Percentiles rank a stretch among this genome's conserved stretches.
Evolutionary conservation across 331 rosid species (phyloP).

Genomic region (Malus hybrid): DNA sequence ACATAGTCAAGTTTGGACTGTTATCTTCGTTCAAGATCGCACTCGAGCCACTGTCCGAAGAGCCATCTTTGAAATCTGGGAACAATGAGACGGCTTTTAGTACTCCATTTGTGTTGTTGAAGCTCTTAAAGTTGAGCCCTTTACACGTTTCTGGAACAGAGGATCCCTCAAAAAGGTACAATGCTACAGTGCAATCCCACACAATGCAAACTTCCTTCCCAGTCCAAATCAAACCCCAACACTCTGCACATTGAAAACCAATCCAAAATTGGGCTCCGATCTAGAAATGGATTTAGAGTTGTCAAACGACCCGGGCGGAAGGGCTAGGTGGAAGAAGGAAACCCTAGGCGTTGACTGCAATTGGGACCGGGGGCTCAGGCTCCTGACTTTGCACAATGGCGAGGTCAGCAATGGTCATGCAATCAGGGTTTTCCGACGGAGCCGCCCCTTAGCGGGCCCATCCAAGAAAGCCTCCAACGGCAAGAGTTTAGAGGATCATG

Average conservation of each 20-base stretch:
- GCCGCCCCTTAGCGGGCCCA: conserved; percentile 12
- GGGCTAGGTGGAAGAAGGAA: conserved; percentile 17
- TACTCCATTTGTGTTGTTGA: conserved; percentile 11
- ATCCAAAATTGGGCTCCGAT: conserved; percentile 33
- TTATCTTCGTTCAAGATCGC: conserved; percentile 78
- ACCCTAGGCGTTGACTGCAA: conserved; percentile 1
- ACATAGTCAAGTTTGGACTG: conserved; percentile 29
- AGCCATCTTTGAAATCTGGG: conserved; percentile 60
- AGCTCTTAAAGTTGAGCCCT: conserved; percentile 30
- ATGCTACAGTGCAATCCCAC: conserved; percentile 2
- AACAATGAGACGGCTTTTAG: conserved; percentile 21
- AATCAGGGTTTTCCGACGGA: conserved; percentile 26
- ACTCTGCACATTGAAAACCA: conserved; percentile 19
- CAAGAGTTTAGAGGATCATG: conserved; percentile 38
- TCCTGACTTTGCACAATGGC: background rate
- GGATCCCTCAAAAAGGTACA: conserved; percentile 7
- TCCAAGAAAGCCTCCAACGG: conserved; percentile 19
- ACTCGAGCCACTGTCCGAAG: conserved; percentile 82
- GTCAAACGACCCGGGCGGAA: conserved; percentile 9
- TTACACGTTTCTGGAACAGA: conserved; percentile 32
- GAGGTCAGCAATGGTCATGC: conserved; percentile 3
- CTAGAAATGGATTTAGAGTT: conserved; percentile 12
- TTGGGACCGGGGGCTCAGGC: conserved; percentile 1
- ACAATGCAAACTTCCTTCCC: conserved; percentile 6
- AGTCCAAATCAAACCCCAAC: conserved; percentile 1